Evolutionary conservation across 2,329 filamentous ascomycete species (phyloP), one percentile per base, ranked within the genome.

Genomic region (Paecilomyces sp.): DNA sequence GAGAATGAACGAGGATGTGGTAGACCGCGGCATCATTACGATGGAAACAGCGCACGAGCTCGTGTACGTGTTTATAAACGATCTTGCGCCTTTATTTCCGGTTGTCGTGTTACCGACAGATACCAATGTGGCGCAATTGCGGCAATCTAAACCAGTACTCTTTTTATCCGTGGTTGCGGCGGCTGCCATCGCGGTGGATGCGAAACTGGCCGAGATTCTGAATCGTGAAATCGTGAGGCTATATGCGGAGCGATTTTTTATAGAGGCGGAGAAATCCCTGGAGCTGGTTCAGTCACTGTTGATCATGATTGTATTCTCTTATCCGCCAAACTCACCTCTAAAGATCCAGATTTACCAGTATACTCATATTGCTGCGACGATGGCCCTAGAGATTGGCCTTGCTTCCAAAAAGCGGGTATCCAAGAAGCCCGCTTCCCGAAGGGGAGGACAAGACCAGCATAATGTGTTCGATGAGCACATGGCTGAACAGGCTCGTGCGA

Each of bases 121-220:
- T 47, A 71, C 70, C 34, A 71, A 71, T 0, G 70, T 71, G 15
- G 62, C 64, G 11, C 70, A 70, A 22, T 57, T 74, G 56, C 70
- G 71, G 57, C 64, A 65, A 22, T 65, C 67, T 41, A 87, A 84
- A 68, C 89, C 89, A 1, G 79, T 84, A 1, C 77, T 92, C 8
- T 91, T 91, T 67, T 79, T 90, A n/a, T 81, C 88, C 31, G 79
- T 91, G 66, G 83, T 92, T 74, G 83, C 87, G 0, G 85, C 84
- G 8, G 83, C 87, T 4, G 82, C 86, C 3, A 84, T 83, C 9
- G 83, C 87, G 63, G 77, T 79, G 22, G 25, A 77, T 82, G 59
- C 66, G 4, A 68, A 72, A 2, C 64, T 82, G 3, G 78, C 79
- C 47, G 71, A 70, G 7, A 66, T 68, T 28, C 71, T 83, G 41